Evolutionary conservation across 2,329 filamentous ascomycete genomes (phyloP).

Genomic region (Paecilomyces sp.): DNA sequence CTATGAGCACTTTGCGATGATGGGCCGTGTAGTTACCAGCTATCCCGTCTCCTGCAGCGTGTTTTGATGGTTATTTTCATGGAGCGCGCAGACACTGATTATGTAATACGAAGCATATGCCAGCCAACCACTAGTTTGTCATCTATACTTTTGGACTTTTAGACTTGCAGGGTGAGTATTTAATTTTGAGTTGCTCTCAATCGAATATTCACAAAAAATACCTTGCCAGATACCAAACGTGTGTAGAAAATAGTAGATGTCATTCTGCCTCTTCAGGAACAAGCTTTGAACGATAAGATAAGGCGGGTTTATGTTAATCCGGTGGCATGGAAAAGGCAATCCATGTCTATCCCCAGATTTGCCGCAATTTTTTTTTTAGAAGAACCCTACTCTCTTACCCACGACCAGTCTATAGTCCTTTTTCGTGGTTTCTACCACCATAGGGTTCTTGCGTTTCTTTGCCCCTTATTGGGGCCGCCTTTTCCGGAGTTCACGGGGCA

Average conservation of each 20-base stretch:
- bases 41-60: neutral
- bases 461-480: conserved; percentile 20
- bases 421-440: conserved; percentile 14
- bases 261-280: neutral
- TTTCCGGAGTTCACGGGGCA: conserved; percentile 5
- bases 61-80: neutral
- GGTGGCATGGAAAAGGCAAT: neutral
- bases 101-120: neutral
- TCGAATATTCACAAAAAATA: no score
- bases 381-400: neutral
- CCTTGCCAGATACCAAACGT: neutral
- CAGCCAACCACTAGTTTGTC: neutral
- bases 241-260: neutral
- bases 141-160: neutral
- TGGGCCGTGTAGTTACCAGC: neutral
- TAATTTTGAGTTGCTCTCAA: no score
- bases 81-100: neutral
- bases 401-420: conserved; percentile 1
- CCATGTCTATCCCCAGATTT: neutral
- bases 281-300: conserved; percentile 9
- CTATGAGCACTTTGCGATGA: neutral
- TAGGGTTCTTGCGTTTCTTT: conserved; percentile 21
- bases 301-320: conserved; percentile 8
- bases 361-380: neutral
- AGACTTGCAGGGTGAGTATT: no score